Conservation (phyloP, 169 alveolate genomes). For the Plasmodium gallinaceum region DNA sequence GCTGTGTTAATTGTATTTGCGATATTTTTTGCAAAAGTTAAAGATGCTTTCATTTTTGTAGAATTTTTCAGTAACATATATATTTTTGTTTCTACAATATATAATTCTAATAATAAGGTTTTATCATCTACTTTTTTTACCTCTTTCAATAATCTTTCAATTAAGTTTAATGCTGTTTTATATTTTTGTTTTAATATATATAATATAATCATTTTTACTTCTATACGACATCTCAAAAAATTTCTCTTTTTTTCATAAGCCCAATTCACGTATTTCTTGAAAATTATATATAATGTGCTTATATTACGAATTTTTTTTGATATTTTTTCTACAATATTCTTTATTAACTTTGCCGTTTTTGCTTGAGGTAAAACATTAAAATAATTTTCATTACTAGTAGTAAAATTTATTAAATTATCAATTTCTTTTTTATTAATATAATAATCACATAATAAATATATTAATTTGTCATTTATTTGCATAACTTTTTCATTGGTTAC, state of each 20-base stretch:
- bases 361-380: conserved; percentile 86
- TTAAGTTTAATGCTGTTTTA: conserved; percentile 90
- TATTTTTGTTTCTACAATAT: conserved; percentile 94
- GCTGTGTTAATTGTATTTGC: conserved; percentile 96
- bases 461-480: conserved; percentile 73
- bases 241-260: conserved; percentile 94
- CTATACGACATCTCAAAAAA: conserved; percentile 93
- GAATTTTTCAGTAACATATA: conserved; percentile 92
- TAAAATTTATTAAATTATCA: conserved; percentile 81
- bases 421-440: conserved; percentile 77
- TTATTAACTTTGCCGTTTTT: conserved; percentile 84
- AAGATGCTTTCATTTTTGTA: conserved; percentile 94
- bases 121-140: conserved; percentile 96
- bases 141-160: conserved; percentile 90
- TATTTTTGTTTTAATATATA: conserved; percentile 87
- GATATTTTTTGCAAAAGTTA: conserved; percentile 95
- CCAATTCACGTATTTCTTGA: conserved; percentile 93
- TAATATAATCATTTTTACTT: conserved; percentile 92
- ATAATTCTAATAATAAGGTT: conserved; percentile 92
- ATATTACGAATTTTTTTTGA: conserved; percentile 83
- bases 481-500: conserved; percentile 69
- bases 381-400: conserved; percentile 84
- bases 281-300: conserved; percentile 86
- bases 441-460: conserved; percentile 72
- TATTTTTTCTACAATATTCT: conserved; percentile 82